Evolutionary conservation across 768 basidiomycete genomes (phyloP).

Genomic region (Tephrocybe sp.): DNA sequence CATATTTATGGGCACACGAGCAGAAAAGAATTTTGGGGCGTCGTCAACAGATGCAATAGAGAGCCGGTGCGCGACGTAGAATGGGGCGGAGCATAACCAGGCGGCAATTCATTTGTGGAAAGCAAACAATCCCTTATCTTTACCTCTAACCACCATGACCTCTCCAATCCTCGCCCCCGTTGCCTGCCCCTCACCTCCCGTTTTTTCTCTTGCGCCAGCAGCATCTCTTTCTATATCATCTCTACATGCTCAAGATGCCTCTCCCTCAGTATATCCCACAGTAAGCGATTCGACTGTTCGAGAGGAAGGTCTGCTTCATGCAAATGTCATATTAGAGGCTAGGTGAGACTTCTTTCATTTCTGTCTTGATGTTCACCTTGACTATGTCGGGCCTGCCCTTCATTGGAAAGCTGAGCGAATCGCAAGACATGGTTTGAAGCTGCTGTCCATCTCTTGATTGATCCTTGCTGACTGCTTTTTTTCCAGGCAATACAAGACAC

Average conservation of each 20-base stretch:
- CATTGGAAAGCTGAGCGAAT: slow-evolving; percentile 34
- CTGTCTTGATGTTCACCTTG: slow-evolving; percentile 23
- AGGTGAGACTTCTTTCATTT: slow-evolving; percentile 54
- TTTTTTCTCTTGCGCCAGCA: slow-evolving; percentile 17
- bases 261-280: slow-evolving; percentile 34
- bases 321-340: slow-evolving; percentile 55
- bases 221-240: slow-evolving; percentile 34
- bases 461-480: slow-evolving; percentile 14
- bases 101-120: too few species aligned
- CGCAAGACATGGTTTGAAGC: slow-evolving; percentile 37
- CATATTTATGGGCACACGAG: slow-evolving; percentile 16
- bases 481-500: slow-evolving; percentile 64
- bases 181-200: slow-evolving; percentile 16
- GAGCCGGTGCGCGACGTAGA: not conserved
- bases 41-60: not conserved
- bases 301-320: slow-evolving; percentile 64
- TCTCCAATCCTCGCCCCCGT: slow-evolving; percentile 14
- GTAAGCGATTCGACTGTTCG: slow-evolving; percentile 37
- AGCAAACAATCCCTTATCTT: slow-evolving; percentile 9
- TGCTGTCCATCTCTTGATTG: slow-evolving; percentile 21
- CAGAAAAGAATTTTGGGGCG: slow-evolving; percentile 1
- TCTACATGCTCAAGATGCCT: slow-evolving; percentile 30
- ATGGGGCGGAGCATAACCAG: not conserved
- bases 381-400: slow-evolving; percentile 29
- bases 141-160: slow-evolving; percentile 13